Evolutionary conservation across 148 eudicot genomes (phyloP).

Genomic region (Dianthus caryophyllus): DNA sequence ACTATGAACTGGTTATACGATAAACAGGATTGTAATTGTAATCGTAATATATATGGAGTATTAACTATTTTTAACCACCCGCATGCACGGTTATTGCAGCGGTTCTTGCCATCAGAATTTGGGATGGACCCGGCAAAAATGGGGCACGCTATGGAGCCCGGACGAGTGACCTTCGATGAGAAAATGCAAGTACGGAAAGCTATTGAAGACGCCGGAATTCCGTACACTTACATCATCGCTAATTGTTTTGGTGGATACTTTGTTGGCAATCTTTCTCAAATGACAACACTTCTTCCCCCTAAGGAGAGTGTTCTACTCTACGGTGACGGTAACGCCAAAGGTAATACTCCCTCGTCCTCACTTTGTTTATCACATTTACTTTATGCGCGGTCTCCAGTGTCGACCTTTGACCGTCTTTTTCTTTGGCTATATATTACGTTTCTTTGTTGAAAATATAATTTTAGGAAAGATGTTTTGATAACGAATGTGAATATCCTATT

Average conservation of each 20-base stretch:
- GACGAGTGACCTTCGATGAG: constrained; percentile 61
- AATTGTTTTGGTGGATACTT: constrained; percentile 68
- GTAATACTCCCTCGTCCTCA: constrained; percentile 33
- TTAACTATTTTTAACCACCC: neutral
- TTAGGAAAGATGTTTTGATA: no score
- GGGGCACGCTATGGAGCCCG: constrained; percentile 60
- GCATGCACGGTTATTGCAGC: constrained; percentile 23
- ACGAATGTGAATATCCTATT: no score
- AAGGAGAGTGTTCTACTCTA: constrained; percentile 40
- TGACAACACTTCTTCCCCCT: constrained; percentile 48
- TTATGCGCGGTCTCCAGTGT: no score
- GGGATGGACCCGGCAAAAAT: constrained; percentile 64
- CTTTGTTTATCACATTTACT: no score
- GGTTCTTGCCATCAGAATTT: constrained; percentile 80
- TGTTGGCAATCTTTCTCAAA: constrained; percentile 55
- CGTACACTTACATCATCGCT: constrained; percentile 56
- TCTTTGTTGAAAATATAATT: no score
- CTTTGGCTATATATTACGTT: no score
- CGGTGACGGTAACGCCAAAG: constrained; percentile 67
- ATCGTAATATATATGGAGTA: no score
- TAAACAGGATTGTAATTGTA: no score
- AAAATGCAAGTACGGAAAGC: constrained; percentile 66
- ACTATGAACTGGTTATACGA: no score
- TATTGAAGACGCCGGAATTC: constrained; percentile 61
- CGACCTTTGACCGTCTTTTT: no score